phyloP scores from a whole-genome alignment of 768 basidiomycete species.

The Suillus paluster region DNA sequence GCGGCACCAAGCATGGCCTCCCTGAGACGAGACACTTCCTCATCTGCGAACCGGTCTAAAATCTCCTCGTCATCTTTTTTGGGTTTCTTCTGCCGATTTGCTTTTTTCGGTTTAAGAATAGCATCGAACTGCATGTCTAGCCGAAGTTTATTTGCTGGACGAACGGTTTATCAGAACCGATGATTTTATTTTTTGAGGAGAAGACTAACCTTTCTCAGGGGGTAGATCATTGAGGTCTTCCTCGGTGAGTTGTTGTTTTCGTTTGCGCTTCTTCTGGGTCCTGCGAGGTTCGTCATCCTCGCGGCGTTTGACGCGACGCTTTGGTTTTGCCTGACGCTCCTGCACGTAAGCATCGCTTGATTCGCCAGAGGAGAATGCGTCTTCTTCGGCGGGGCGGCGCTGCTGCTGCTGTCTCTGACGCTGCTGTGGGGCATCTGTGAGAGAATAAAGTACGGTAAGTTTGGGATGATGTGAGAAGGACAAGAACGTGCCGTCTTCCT shows the following conservation, averaged over 20 bases:
- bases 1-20: constrained; percentile 88
- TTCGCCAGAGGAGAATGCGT: constrained; percentile 42
- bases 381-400: constrained; percentile 38
- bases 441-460: constrained; percentile 10
- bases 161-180: constrained; percentile 9
- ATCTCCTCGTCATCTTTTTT: constrained; percentile 85
- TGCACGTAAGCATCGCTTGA: constrained; percentile 60
- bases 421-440: constrained; percentile 47
- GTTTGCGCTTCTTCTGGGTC: constrained; percentile 58
- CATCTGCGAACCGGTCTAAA: constrained; percentile 87
- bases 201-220: constrained; percentile 71
- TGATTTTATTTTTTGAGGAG: neutral
- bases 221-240: constrained; percentile 70
- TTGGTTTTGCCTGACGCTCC: constrained; percentile 32
- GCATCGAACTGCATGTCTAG: constrained; percentile 87
- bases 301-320: constrained; percentile 38
- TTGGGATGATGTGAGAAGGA: neutral
- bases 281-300: constrained; percentile 46
- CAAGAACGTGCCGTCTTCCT: constrained; percentile 54
- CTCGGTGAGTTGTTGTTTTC: constrained; percentile 60
- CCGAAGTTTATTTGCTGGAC: constrained; percentile 71
- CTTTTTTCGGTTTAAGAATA: constrained; percentile 82
- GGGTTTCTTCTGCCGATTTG: constrained; percentile 61
- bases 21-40: constrained; percentile 87
- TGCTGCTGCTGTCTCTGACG: constrained; percentile 42